phyloP scores from a whole-genome alignment of 345 rosid species.

The Eucalyptus grandis region DNA sequence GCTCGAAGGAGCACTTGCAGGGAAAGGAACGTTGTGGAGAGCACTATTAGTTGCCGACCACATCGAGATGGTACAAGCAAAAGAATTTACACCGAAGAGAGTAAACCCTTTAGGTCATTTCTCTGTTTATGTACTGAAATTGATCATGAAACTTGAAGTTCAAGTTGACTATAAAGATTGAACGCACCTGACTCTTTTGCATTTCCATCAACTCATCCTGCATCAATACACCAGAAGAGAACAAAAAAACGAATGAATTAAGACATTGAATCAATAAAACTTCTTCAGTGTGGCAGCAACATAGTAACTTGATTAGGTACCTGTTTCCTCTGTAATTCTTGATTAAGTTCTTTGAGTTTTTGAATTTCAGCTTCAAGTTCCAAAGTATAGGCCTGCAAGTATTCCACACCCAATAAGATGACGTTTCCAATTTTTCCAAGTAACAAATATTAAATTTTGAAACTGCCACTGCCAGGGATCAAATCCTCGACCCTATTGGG shows the following conservation, averaged over 20 bases:
- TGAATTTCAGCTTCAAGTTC: not conserved
- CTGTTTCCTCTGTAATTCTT: not conserved
- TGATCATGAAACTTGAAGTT: not conserved
- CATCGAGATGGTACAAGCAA: not conserved
- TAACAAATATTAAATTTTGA: not conserved
- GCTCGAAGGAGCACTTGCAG: not conserved
- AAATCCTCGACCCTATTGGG: not conserved
- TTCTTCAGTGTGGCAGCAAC: not conserved
- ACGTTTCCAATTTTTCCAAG: not conserved
- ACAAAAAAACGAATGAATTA: not conserved
- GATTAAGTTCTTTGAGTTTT: not conserved
- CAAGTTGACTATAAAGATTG: not conserved
- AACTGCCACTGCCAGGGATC: not conserved
- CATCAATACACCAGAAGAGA: not conserved
- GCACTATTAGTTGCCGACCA: not conserved
- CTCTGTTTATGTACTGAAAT: not conserved
- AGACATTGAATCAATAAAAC: not conserved
- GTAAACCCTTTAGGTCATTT: not conserved
- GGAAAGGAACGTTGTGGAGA: not conserved
- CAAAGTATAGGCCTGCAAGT: not conserved
- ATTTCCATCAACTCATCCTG: not conserved
- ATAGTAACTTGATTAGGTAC: not conserved
- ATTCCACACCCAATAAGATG: not conserved
- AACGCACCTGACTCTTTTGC: conserved; percentile 11
- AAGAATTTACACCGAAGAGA: not conserved